Evolutionary conservation across 768 basidiomycete species (phyloP).

Genomic region (Phanerodontia chrysosporium): DNA sequence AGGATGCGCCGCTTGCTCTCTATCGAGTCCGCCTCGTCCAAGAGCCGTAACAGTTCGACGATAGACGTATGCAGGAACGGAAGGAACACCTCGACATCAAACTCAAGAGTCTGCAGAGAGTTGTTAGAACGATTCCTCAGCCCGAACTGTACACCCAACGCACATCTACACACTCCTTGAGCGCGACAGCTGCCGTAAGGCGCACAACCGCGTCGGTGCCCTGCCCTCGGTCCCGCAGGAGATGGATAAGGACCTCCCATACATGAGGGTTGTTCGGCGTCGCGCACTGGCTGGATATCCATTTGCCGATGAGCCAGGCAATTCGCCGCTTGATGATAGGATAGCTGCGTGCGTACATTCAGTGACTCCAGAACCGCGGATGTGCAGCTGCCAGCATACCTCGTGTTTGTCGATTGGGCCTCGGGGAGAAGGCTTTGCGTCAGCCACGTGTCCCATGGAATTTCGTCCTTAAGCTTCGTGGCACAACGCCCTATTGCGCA

Average conservation of each 20-base stretch:
- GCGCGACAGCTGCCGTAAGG: slow-evolving; percentile 74
- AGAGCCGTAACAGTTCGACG: slow-evolving; percentile 61
- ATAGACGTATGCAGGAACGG: slow-evolving; percentile 63
- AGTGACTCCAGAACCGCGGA: neutral
- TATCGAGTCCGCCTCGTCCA: slow-evolving; percentile 68
- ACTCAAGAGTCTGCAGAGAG: slow-evolving; percentile 52
- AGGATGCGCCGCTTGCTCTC: slow-evolving; percentile 79
- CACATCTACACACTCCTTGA: slow-evolving; percentile 85
- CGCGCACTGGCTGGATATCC: slow-evolving; percentile 68
- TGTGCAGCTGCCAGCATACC: slow-evolving; percentile 38
- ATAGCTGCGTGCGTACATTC: slow-evolving; percentile 45
- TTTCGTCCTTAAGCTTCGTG: slow-evolving; percentile 49
- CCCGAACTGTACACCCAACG: too few relatives aligned
- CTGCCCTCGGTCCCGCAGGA: slow-evolving; percentile 63
- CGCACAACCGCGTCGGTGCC: slow-evolving; percentile 84
- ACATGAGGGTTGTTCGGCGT: slow-evolving; percentile 56
- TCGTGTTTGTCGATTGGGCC: slow-evolving; percentile 53
- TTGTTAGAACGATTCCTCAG: too few relatives aligned
- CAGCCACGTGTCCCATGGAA: slow-evolving; percentile 73
- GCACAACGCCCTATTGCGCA: slow-evolving; percentile 88
- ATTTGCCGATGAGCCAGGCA: slow-evolving; percentile 91
- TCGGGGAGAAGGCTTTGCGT: slow-evolving; percentile 55
- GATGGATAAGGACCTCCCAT: slow-evolving; percentile 79
- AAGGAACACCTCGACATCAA: slow-evolving; percentile 58
- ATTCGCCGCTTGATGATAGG: slow-evolving; percentile 93